Percentiles rank a stretch among this genome's conserved stretches.
These are phyloP conservation scores for Trifolium repens DNA, from an alignment of 306 rosid species.

Conservation along the genomic window DNA sequence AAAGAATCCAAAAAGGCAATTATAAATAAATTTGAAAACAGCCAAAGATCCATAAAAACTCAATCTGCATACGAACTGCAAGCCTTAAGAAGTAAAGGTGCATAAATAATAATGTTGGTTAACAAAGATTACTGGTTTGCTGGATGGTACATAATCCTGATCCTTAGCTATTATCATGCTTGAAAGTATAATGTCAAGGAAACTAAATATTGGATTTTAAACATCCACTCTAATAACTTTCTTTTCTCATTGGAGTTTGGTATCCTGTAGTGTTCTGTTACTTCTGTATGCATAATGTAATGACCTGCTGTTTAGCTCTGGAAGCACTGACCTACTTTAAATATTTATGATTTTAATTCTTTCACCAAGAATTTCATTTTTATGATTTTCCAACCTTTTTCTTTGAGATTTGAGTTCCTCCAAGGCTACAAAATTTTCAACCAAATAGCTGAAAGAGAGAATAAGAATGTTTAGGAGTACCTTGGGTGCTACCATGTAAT, in stretches of 20 bases:
- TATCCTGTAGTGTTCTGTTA: neutral
- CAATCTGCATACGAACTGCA: constrained; percentile 15
- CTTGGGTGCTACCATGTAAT: constrained; percentile 96
- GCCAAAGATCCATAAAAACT: constrained; percentile 25
- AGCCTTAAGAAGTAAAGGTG: constrained; percentile 31
- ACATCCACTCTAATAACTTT: constrained; percentile 19
- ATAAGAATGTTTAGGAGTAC: constrained; percentile 49
- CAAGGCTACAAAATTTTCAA: constrained; percentile 30
- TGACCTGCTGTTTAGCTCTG: neutral
- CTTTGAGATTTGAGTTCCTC: constrained; percentile 18
- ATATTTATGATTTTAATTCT: neutral
- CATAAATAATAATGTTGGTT: constrained; percentile 8
- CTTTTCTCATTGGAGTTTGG: neutral
- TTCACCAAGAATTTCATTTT: constrained; percentile 1
- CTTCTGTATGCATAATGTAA: constrained; percentile 7
- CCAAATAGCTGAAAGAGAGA: constrained; percentile 31
- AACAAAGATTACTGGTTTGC: constrained; percentile 5
- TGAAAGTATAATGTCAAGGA: constrained; percentile 10
- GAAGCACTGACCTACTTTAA: neutral
- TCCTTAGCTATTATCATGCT: constrained; percentile 13
- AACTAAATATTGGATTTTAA: constrained; percentile 5
- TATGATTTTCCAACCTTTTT: constrained; percentile 6
- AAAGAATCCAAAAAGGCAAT: constrained; percentile 8
- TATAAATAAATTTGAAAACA: constrained; percentile 27
- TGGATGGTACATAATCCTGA: constrained; percentile 20